These are phyloP conservation scores for Monilinia fructicola DNA, from an alignment of 2,329 filamentous ascomycete species.

Conservation along the genomic window DNA sequence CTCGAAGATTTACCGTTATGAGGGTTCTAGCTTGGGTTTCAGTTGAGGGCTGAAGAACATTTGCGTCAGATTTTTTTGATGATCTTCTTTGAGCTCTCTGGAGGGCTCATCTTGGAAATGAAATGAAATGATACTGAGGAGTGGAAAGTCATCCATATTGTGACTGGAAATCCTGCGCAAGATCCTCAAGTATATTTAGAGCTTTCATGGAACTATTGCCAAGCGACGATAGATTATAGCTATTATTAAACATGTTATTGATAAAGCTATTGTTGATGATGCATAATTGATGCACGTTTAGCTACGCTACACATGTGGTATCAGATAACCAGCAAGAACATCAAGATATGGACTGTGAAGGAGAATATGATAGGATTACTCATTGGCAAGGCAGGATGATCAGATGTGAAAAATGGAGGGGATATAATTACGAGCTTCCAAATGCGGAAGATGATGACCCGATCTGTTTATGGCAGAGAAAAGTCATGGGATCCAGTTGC, in stretches of 20 bases:
- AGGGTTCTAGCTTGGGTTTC: not conserved
- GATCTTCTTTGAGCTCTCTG: not conserved
- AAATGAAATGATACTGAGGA: not conserved
- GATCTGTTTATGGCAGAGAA: no score
- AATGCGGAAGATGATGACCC: no score
- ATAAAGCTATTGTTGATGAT: not conserved
- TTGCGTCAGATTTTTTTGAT: not conserved
- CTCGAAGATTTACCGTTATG: constrained; percentile 28
- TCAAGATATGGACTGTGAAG: not conserved
- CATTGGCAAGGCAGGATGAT: not conserved
- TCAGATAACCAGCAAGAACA: not conserved
- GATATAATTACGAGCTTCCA: no score
- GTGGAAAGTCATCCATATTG: not conserved
- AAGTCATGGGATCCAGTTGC: no score
- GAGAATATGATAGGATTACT: not conserved
- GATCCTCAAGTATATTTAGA: not conserved
- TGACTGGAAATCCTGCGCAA: not conserved
- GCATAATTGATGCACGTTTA: not conserved
- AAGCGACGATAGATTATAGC: not conserved
- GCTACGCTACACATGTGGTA: not conserved
- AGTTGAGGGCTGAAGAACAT: not conserved
- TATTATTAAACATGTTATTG: not conserved
- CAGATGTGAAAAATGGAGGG: not conserved
- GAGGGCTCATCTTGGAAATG: not conserved
- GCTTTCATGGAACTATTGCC: not conserved